Evolutionary conservation across 2,329 filamentous ascomycete species (phyloP).

Genomic region (Bipolaris oryzae): DNA sequence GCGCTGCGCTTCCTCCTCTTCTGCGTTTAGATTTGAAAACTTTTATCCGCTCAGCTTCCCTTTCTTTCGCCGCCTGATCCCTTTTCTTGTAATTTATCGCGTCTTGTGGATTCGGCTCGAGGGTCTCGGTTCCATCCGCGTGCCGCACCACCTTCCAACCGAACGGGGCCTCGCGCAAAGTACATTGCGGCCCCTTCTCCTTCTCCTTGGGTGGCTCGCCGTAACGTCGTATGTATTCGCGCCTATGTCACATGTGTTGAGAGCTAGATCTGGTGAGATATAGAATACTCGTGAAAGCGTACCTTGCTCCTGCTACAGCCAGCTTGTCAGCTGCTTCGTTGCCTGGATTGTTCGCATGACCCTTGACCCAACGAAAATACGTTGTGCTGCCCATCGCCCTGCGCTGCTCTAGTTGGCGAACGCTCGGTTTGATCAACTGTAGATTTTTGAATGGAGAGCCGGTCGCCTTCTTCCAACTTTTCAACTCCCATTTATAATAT

Average conservation of each 20-base stretch:
- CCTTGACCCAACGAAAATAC: conserved; percentile 84
- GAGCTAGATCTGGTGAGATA: not conserved
- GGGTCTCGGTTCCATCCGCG: not conserved
- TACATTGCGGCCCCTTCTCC: not conserved
- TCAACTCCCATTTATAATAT: not conserved
- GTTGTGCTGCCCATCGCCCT: conserved; percentile 54
- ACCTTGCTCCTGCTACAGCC: conserved; percentile 69
- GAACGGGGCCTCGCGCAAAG: not conserved
- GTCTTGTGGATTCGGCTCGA: not conserved
- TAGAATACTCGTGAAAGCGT: not conserved
- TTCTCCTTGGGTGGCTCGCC: not conserved
- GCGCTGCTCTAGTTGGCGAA: not conserved
- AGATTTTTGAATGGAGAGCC: not conserved
- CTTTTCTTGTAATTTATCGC: not conserved
- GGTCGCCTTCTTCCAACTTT: not conserved
- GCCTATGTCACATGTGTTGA: not conserved
- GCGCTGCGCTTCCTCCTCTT: not conserved
- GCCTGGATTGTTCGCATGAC: conserved; percentile 71
- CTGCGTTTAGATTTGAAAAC: not conserved
- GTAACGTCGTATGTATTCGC: not conserved
- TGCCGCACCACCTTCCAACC: not conserved
- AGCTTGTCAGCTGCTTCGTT: conserved; percentile 80
- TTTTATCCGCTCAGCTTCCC: not conserved
- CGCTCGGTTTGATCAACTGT: not conserved
- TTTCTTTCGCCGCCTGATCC: not conserved